Evolutionary conservation across 2,329 filamentous ascomycete species (phyloP).

Genomic region (Aureobasidium vineae): DNA sequence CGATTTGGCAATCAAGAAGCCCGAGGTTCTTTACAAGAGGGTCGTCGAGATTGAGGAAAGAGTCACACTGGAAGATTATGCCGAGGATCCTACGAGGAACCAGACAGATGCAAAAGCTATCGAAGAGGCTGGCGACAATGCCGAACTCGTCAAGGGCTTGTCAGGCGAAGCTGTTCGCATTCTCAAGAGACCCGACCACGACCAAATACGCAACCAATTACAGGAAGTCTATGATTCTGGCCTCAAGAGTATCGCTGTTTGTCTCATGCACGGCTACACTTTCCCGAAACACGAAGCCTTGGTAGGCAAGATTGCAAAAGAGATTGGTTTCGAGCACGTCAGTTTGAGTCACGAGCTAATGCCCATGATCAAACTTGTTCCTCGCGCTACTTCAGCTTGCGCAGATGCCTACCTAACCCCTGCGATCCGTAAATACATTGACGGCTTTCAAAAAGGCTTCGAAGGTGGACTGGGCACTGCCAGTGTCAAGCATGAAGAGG

Average conservation of each 20-base stretch:
- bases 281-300: constrained; percentile 82
- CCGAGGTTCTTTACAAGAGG: constrained; percentile 78
- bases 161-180: constrained; percentile 74
- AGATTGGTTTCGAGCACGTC: constrained; percentile 81
- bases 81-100: constrained; percentile 72
- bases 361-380: constrained; percentile 84
- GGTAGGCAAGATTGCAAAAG: constrained; percentile 70
- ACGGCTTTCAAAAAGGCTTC: constrained; percentile 77
- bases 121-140: constrained; percentile 45
- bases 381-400: constrained; percentile 71
- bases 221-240: constrained; percentile 67
- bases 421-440: constrained; percentile 73
- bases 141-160: constrained; percentile 65
- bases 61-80: constrained; percentile 88
- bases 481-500: constrained; percentile 66
- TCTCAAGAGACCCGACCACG: constrained; percentile 59
- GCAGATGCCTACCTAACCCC: constrained; percentile 80
- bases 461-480: constrained; percentile 73
- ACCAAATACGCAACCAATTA: constrained; percentile 58
- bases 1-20: constrained; percentile 81
- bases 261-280: constrained; percentile 88
- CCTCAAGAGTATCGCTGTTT: constrained; percentile 81
- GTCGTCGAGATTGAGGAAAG: constrained; percentile 91
- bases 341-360: constrained; percentile 77
- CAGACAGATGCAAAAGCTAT: constrained; percentile 57